phyloP scores from a whole-genome alignment of 495 filamentous ascomycete genomes.

The Penicillium argentinense region DNA sequence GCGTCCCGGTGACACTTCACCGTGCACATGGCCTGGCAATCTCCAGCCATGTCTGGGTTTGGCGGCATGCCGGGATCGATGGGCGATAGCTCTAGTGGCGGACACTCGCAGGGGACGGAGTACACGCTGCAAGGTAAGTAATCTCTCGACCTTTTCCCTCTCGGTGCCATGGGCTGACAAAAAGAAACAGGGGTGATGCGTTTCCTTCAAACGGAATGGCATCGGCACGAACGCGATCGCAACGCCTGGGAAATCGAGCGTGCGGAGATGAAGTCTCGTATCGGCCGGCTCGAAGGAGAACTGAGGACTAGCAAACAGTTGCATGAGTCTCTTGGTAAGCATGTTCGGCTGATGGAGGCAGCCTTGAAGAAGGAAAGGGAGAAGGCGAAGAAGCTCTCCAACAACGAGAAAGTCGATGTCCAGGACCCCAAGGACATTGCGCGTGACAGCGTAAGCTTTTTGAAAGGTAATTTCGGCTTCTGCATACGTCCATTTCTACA shows the following conservation, averaged over 20 bases:
- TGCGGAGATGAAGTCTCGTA: constrained; percentile 98
- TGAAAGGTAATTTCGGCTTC: constrained; percentile 34
- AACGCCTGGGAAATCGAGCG: constrained; percentile 99
- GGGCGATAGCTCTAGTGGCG: constrained; percentile 53
- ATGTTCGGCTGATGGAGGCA: constrained; percentile 85
- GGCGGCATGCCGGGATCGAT: constrained; percentile 58
- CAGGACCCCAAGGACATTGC: constrained; percentile 45
- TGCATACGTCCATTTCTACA: too few relatives aligned
- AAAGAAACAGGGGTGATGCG: constrained; percentile 84
- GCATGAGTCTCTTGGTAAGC: constrained; percentile 83
- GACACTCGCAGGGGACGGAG: constrained; percentile 84
- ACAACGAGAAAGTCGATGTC: constrained; percentile 48
- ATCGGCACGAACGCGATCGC: constrained; percentile 94
- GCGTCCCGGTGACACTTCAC: constrained; percentile 6
- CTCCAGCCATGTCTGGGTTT: constrained; percentile 63
- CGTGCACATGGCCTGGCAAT: constrained; percentile 59
- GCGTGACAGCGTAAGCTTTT: constrained; percentile 40
- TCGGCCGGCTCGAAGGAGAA: constrained; percentile 92
- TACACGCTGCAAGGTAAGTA: constrained; percentile 90
- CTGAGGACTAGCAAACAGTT: constrained; percentile 78
- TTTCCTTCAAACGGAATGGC: constrained; percentile 99
- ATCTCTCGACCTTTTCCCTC: neutral
- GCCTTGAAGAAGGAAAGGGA: constrained; percentile 77
- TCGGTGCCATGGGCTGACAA: neutral
- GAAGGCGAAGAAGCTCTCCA: constrained; percentile 45